A percentile compares a stretch with the other conserved stretches of the same genome.
Conservation (phyloP, 495 filamentous ascomycete genomes). For the Terfezia boudieri region DNA sequence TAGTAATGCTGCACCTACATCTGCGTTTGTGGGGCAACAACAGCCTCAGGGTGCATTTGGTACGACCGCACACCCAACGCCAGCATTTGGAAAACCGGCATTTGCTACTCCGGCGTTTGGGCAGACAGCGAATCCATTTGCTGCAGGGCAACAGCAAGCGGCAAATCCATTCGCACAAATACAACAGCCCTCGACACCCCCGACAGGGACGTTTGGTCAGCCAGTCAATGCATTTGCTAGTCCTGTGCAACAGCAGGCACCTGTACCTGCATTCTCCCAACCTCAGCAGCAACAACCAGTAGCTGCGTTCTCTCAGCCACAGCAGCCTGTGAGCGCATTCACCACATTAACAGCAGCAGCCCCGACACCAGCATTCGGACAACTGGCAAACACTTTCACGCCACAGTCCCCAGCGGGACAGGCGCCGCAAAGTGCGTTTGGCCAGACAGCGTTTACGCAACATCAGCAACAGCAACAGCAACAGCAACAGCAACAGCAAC, state of each 20-base stretch:
- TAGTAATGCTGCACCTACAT: slow-evolving; percentile 7
- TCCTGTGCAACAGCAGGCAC: slow-evolving; percentile 1
- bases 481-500: too few species aligned
- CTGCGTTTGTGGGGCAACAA: neutral
- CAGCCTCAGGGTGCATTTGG: slow-evolving; percentile 20
- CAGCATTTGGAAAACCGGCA: slow-evolving; percentile 1
- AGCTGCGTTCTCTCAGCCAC: slow-evolving; percentile 1
- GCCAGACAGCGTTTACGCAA: neutral
- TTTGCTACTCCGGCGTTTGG: slow-evolving; percentile 8
- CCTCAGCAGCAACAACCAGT: slow-evolving; percentile 5
- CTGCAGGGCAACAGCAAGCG: neutral
- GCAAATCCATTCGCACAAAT: neutral
- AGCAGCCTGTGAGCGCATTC: neutral
- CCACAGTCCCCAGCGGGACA: neutral
- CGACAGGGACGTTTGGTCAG: slow-evolving; percentile 1
- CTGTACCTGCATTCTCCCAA: slow-evolving; percentile 9
- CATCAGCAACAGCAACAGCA: too few species aligned
- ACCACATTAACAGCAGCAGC: slow-evolving; percentile 4
- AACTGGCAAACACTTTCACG: neutral
- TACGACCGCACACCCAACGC: slow-evolving; percentile 1
- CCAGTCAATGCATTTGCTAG: neutral
- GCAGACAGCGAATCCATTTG: slow-evolving; percentile 3
- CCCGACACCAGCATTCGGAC: neutral
- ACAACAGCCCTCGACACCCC: neutral
- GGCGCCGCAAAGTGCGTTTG: neutral